phyloP scores from a whole-genome alignment of 768 basidiomycete genomes.

The Leccinum subtestaceum region DNA sequence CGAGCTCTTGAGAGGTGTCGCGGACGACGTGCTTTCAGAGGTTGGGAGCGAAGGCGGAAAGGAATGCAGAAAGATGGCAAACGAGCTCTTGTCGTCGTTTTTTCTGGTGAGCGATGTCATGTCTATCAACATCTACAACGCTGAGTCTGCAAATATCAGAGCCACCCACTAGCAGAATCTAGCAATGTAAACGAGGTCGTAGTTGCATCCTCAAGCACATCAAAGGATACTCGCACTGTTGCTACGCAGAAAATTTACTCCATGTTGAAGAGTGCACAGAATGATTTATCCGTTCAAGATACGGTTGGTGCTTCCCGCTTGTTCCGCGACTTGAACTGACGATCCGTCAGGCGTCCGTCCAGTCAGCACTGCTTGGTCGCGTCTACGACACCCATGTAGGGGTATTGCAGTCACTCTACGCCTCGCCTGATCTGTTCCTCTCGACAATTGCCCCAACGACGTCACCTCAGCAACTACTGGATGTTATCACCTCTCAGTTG shows the following conservation, averaged over 20 bases:
- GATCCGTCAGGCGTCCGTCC: slow-evolving; percentile 47
- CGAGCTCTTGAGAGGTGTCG: slow-evolving; percentile 41
- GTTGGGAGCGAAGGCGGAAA: slow-evolving; percentile 23
- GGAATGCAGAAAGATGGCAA: slow-evolving; percentile 41
- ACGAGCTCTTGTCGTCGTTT: slow-evolving; percentile 57
- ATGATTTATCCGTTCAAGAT: slow-evolving; percentile 36
- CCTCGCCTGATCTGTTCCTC: slow-evolving; percentile 43
- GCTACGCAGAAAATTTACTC: slow-evolving; percentile 61
- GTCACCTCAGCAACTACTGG: slow-evolving; percentile 24
- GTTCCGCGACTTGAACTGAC: slow-evolving; percentile 3
- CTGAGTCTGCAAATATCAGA: slow-evolving; percentile 14
- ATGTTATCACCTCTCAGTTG: slow-evolving; percentile 25
- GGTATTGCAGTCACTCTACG: slow-evolving; percentile 71
- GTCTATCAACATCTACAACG: neutral
- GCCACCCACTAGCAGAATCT: slow-evolving; percentile 20
- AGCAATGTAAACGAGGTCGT: slow-evolving; percentile 42
- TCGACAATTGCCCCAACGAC: slow-evolving; percentile 28
- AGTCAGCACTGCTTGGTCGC: slow-evolving; percentile 64
- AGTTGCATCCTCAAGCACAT: slow-evolving; percentile 59
- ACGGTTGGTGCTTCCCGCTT: slow-evolving; percentile 17
- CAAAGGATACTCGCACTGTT: slow-evolving; percentile 52
- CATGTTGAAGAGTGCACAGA: slow-evolving; percentile 24
- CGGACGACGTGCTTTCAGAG: slow-evolving; percentile 37
- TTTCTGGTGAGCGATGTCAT: slow-evolving; percentile 43
- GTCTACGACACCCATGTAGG: slow-evolving; percentile 58